Evolutionary conservation across 2,329 filamentous ascomycete genomes (phyloP), one percentile per base, ranked within the genome.

Genomic region (Ascocoryne sarcoides): DNA sequence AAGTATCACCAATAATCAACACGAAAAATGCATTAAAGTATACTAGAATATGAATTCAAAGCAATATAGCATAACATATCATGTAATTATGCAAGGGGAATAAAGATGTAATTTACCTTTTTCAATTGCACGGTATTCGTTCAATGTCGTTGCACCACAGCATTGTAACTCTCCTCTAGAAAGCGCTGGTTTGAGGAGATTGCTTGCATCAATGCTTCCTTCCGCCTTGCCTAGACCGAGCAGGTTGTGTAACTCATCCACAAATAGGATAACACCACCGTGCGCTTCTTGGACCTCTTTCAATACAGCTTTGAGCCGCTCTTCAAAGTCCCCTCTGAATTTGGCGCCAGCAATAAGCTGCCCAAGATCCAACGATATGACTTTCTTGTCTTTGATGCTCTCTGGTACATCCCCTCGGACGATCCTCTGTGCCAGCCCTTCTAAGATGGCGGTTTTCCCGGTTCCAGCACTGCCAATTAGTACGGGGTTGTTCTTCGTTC

Each of bases 311-410:
- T 96, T 96, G 44, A 96, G 60, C 31, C 92, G 73, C 60, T 98
- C 92, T 60, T 98, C 92, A 44, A 98, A 96, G 54, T 98, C 92
- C 36, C 92, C 92, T 35, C 92, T 71, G 55, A 92, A 98, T 58
- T 95, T 96, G 32, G 92, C 89, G 36, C 92, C 92, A 2, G 92
- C 92, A 54, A 98, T 95, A 12, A 98, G 74, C 26, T 86, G 87
- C 2, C 92, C 92, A 4, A 98, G 71, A 55, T 98, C 92, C 28
- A 96, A 65, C 5, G 82, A 77, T 41, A 96, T 77, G 17, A 98
- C 90, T 39, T 81, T 73, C 63, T 96, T 96, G 54, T 95, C 82
- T 64, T 95, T 95, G 60, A 98, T 83, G 51, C 86, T 94, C 63
- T 96, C 92, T 0, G 92, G 90, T 0, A 96, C 89, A 63, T 95